Evolutionary conservation across 805 yeast genomes (phyloP).

Genomic region (Candida tibetensis): DNA sequence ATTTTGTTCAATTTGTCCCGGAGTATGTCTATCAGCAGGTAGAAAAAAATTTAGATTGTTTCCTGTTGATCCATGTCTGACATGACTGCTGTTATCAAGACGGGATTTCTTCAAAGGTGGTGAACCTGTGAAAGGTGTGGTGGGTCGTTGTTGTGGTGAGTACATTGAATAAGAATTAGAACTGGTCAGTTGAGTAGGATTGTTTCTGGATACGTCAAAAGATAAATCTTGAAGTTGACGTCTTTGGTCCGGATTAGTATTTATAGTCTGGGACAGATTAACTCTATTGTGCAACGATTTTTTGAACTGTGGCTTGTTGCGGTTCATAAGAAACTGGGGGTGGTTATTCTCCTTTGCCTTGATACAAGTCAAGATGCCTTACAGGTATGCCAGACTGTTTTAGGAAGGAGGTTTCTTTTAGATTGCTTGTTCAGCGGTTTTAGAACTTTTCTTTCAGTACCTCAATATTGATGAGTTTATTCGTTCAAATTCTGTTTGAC

Average conservation of each 20-base stretch:
- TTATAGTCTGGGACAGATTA: conserved; percentile 5
- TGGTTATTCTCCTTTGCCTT: too few relatives aligned
- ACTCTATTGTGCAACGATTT: conserved; percentile 4
- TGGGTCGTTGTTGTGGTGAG: conserved; percentile 13
- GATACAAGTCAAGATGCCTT: too few relatives aligned
- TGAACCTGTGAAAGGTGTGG: conserved; percentile 9
- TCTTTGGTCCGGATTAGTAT: neutral
- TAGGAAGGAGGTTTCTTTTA: too few relatives aligned
- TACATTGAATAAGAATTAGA: conserved; percentile 8
- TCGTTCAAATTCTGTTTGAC: neutral
- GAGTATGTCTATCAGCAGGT: conserved; percentile 16
- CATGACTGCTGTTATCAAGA: conserved; percentile 12
- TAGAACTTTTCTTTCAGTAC: too few relatives aligned
- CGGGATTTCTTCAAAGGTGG: conserved; percentile 12
- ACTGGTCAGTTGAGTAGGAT: neutral
- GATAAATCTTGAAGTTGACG: neutral
- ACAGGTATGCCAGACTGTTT: too few relatives aligned
- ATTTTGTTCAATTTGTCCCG: conserved; percentile 20
- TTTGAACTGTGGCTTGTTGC: conserved; percentile 14
- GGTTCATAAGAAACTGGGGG: conserved; percentile 7
- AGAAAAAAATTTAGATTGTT: conserved; percentile 15
- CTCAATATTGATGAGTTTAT: neutral
- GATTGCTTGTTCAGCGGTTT: too few relatives aligned
- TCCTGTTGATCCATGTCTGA: conserved; percentile 9
- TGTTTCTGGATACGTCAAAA: neutral